Evolutionary conservation across 2,329 filamentous ascomycete species (phyloP), one percentile per base, ranked within the genome.

Genomic region (Penicillium sp.): DNA sequence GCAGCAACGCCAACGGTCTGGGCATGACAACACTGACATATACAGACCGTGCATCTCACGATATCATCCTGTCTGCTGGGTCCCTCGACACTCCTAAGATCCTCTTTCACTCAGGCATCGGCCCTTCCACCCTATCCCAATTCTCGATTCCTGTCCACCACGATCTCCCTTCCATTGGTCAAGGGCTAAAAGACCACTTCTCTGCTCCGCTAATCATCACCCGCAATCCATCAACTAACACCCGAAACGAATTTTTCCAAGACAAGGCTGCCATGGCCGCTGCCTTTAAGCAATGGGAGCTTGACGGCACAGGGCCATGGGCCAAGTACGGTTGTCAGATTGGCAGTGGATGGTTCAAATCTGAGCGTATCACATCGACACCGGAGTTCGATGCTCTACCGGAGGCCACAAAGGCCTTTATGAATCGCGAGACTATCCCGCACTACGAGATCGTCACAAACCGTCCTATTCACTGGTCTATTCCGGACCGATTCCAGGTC

Each of bases 391-490:
- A 71, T 26, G 69, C 59, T 1, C 64, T 84, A 0, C 71, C 76
- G 0, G 39, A 48, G 0, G 40, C 63, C 0, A 63, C 70, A 7
- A 69, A 75, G 50, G 56, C 60, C 0, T 74, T 70, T 44, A 56
- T 83, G 1, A 57, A 55, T 29, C 65, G 66, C 14, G 65, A 71
- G 10, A 78, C 74, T 0, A 68, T 83, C 2, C 80, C 81, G 0
- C 71, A 76, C 33, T 81, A 72, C 47, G 80, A 84, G 49, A 57
- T 82, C n/a, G 39, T 73, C 7, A 72, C 67, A 1, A n/a, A n/a
- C n/a, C n/a, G n/a, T n/a, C n/a, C n/a, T n/a, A n/a, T n/a, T n/a
- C n/a, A n/a, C n/a, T n/a, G n/a, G n/a, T n/a, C n/a, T n/a, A n/a
- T n/a, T 0, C 74, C 74, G 0, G 54, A 60, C 1, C 64, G 72